Conservation (phyloP, 78 protist species). For the Guillardia theta region DNA sequence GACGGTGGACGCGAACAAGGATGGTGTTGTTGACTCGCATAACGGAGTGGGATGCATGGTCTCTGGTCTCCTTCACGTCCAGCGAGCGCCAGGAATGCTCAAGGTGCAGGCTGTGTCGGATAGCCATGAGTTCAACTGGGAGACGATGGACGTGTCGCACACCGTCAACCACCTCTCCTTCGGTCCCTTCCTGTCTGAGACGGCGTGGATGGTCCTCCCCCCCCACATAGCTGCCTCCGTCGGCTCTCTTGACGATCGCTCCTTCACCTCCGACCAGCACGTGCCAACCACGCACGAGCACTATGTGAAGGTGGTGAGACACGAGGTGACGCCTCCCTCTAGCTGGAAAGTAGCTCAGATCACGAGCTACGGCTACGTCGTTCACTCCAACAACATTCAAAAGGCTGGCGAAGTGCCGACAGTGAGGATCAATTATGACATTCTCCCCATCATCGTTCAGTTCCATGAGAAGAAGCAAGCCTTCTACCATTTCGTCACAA, state of each 20-base stretch:
- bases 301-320: conserved; percentile 32
- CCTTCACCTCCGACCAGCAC: conserved; percentile 35
- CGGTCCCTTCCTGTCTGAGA: conserved; percentile 41
- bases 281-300: conserved; percentile 46
- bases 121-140: background rate
- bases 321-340: background rate
- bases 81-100: conserved; percentile 32
- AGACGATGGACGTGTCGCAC: conserved; percentile 45
- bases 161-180: conserved; percentile 38
- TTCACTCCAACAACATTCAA: conserved; percentile 30
- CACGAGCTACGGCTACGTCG: background rate
- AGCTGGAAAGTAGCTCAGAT: background rate
- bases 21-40: conserved; percentile 11
- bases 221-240: background rate
- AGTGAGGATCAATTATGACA: conserved; percentile 3
- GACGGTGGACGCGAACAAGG: conserved; percentile 10
- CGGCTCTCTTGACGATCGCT: background rate
- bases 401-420: background rate
- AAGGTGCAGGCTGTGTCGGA: background rate
- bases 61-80: background rate
- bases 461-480: background rate
- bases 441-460: conserved; percentile 30
- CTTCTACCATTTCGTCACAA: background rate
- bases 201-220: background rate
- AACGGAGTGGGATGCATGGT: background rate